phyloP scores from a whole-genome alignment of 805 yeast species.

The baker's yeast (Saccharomyces cerevisiae) region DNA sequence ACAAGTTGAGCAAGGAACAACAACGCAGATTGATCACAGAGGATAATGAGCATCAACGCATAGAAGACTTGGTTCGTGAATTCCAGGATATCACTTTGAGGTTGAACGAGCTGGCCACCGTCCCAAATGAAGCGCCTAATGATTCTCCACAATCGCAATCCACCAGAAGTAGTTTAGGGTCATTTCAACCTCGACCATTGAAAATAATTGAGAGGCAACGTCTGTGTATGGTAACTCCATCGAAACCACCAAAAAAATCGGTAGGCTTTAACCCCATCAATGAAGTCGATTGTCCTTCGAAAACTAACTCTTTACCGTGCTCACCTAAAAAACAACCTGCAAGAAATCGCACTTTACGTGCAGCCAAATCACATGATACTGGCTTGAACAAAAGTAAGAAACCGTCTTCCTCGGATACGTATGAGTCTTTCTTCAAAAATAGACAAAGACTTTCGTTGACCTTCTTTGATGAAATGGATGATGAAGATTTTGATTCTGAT shows the following conservation, averaged over 20 bases:
- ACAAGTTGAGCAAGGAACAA: slow-evolving; percentile 11
- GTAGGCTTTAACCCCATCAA: neutral
- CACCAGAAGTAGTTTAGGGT: slow-evolving; percentile 11
- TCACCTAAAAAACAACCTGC: slow-evolving; percentile 13
- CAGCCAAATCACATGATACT: slow-evolving; percentile 23
- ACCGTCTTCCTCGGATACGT: slow-evolving; percentile 1
- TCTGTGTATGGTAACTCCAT: neutral
- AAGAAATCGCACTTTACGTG: slow-evolving; percentile 8
- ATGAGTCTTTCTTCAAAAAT: slow-evolving; percentile 23
- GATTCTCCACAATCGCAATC: slow-evolving; percentile 14
- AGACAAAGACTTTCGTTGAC: slow-evolving; percentile 29
- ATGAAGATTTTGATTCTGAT: slow-evolving; percentile 7
- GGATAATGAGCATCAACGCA: slow-evolving; percentile 8
- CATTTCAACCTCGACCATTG: slow-evolving; percentile 23
- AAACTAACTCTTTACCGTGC: slow-evolving; percentile 13
- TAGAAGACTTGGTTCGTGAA: slow-evolving; percentile 21
- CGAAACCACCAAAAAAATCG: neutral
- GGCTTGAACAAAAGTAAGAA: slow-evolving; percentile 15
- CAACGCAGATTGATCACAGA: neutral
- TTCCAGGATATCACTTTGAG: slow-evolving; percentile 21
- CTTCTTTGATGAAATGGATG: slow-evolving; percentile 22
- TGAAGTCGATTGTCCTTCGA: slow-evolving; percentile 1
- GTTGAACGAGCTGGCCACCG: slow-evolving; percentile 18
- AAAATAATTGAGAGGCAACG: slow-evolving; percentile 18
- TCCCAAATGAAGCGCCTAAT: slow-evolving; percentile 2